phyloP scores from a whole-genome alignment of 352 stramenopile species.

The Phytophthora ramorum region DNA sequence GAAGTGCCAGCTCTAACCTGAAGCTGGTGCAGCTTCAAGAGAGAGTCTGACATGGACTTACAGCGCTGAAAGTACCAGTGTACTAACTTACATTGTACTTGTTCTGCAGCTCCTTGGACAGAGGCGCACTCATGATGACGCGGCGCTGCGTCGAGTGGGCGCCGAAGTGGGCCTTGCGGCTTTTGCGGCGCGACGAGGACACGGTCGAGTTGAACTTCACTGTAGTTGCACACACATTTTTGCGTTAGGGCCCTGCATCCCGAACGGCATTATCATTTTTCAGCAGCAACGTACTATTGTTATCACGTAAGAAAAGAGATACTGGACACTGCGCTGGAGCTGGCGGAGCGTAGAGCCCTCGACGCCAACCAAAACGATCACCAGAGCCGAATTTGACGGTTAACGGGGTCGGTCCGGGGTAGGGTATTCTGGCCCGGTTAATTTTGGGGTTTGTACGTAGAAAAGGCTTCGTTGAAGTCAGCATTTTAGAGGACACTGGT shows the following conservation, averaged over 20 bases:
- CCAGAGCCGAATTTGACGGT: slow-evolving; percentile 17
- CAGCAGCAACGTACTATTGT: slow-evolving; percentile 71
- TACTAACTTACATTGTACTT: slow-evolving; percentile 99
- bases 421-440: slow-evolving; percentile 20
- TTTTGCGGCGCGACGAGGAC: slow-evolving; percentile 97
- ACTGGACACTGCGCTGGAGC: slow-evolving; percentile 36
- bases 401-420: slow-evolving; percentile 25
- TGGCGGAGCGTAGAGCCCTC: not conserved
- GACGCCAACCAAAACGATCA: slow-evolving; percentile 38
- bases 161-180: slow-evolving; percentile 99
- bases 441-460: not conserved
- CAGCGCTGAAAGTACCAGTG: slow-evolving; percentile 85
- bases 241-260: not conserved
- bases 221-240: slow-evolving; percentile 31
- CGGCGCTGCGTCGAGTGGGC: slow-evolving; percentile 96
- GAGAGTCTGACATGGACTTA: slow-evolving; percentile 89
- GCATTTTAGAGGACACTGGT: not conserved
- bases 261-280: not conserved
- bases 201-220: slow-evolving; percentile 96
- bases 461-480: not conserved
- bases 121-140: slow-evolving; percentile 97
- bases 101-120: slow-evolving; percentile 99
- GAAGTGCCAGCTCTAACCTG: slow-evolving; percentile 75
- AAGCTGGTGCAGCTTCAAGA: not conserved
- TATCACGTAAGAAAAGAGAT: slow-evolving; percentile 90